Conservation (phyloP, 2,329 filamentous ascomycete genomes). For the Claviceps monticola region DNA sequence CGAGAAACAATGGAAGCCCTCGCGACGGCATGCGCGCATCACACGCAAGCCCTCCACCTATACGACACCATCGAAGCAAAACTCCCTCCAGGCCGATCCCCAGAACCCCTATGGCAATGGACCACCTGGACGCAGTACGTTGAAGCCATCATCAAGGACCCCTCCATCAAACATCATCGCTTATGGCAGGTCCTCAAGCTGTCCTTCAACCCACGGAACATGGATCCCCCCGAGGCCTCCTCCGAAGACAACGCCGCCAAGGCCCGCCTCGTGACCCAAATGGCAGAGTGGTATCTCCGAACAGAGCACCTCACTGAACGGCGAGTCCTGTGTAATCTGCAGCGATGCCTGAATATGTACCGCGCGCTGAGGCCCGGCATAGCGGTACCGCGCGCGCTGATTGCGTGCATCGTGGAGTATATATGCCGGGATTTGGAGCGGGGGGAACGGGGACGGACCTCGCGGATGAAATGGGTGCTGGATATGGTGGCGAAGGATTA, state of each 20-base stretch:
- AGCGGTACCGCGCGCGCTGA: constrained; percentile 13
- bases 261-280: constrained; percentile 16
- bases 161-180: constrained; percentile 9
- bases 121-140: constrained; percentile 18
- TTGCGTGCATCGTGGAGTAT: constrained; percentile 15
- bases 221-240: neutral
- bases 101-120: constrained; percentile 16
- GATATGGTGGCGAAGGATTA: constrained; percentile 12
- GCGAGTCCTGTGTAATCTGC: constrained; percentile 17
- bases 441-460: constrained; percentile 18
- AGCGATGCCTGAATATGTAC: constrained; percentile 14
- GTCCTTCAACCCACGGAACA: neutral
- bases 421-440: constrained; percentile 20
- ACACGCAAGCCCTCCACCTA: constrained; percentile 14
- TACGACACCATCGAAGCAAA: constrained; percentile 9
- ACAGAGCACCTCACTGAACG: constrained; percentile 16
- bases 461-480: constrained; percentile 18
- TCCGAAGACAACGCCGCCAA: constrained; percentile 10
- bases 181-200: constrained; percentile 18
- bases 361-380: constrained; percentile 7
- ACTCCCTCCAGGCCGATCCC: neutral
- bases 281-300: constrained; percentile 18
- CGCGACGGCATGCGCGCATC: constrained; percentile 11
- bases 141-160: constrained; percentile 20
- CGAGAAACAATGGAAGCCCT: constrained; percentile 8